Evolutionary conservation across 805 yeast species (phyloP), one percentile per base, ranked within the genome.

Genomic region (Monosporozyma aquatica): DNA sequence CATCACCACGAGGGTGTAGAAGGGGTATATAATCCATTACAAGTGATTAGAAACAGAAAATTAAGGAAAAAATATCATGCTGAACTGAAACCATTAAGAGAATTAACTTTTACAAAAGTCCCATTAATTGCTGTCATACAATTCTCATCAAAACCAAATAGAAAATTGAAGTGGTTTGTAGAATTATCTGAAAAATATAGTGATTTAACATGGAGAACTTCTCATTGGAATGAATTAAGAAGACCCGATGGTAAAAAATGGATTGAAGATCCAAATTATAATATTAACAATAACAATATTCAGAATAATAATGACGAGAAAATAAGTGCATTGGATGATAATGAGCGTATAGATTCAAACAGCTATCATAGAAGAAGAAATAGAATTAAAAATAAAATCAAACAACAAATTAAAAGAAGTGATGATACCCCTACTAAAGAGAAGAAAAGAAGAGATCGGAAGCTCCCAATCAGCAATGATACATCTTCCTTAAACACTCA

Each of bases 11-110:
- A 68, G 2, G 75, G 74, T 2, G 72, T 82, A 3, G 86, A 79
- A 43, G 84, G 81, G 2, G 72, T 75, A 3, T 87, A 80, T 65
- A 87, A 87, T 55, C 95, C 95, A 3, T 64, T 87, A 35, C 95
- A 85, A 60, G 72, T 80, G n/a, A 76, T 87, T 22, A 65, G 96
- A 43, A 82, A 86, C 60, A 69, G 95, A 44, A 69, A 69, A 50
- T 56, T 80, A 3, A 60, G 84, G 41, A 70, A 71, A 44, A 72
- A 72, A 51, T 65, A 73, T 51, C 70, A 69, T 40, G 54, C 54
- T 13, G 52, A 48, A 42, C 15, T 40, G 8, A 64, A 65, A 18
- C 64, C 66, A 27, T 71, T 75, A 2, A 67, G 70, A 30, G 65
- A 67, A 3, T 53, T 73, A 10, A 59, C 70, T 1, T 59, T 72